Conservation (phyloP, 1,284 basidiomycete species). For the Mycena citricolor region DNA sequence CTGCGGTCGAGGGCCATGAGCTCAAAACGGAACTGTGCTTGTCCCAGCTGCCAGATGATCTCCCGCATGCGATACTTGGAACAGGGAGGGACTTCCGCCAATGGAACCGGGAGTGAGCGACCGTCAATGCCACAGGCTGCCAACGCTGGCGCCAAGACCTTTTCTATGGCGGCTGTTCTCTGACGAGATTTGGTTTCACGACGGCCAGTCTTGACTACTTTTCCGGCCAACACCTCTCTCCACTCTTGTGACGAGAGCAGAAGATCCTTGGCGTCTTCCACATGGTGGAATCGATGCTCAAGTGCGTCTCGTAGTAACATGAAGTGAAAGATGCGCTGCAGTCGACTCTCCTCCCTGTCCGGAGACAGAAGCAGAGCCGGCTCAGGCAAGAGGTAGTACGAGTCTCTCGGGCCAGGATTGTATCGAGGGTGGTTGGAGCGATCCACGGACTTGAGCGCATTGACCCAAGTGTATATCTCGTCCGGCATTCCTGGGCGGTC, state of each 20-base stretch:
- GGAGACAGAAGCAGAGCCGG: background rate
- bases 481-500: no score
- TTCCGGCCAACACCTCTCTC: slow-evolving; percentile 1
- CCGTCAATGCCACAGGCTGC: background rate
- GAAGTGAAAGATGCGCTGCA: background rate
- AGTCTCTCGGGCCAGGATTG: no score
- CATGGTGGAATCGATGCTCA: background rate
- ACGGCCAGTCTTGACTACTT: background rate
- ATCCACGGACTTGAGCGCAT: no score
- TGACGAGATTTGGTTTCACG: background rate
- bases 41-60: slow-evolving; percentile 1
- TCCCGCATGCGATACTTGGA: background rate
- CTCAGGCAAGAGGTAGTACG: slow-evolving; percentile 9
- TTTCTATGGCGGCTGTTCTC: background rate
- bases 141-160: background rate
- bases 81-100: background rate
- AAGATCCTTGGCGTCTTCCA: background rate
- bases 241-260: slow-evolving; percentile 1
- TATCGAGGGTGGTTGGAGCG: no score
- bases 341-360: background rate
- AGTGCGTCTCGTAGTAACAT: background rate
- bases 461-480: no score
- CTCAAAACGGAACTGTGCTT: slow-evolving; percentile 6
- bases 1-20: background rate
- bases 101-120: background rate